Evolutionary conservation across 257 asterid species (phyloP), one percentile per base, ranked within the genome.

Genomic region (Plantago major): DNA sequence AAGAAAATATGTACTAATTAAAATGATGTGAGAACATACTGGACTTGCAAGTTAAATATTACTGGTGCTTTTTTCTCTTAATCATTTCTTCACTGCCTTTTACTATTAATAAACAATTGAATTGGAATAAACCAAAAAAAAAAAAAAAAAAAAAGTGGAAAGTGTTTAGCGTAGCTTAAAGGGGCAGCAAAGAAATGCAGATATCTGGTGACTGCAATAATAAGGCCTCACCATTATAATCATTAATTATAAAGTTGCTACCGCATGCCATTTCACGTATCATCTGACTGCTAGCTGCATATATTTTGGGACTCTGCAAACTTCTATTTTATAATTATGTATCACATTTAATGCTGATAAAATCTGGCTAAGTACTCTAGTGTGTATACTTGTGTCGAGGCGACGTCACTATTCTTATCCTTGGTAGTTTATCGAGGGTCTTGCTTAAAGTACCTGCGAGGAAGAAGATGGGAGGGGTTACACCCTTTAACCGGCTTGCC

Each of bases 201-300:
- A 63, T 22, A 57, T 47, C 26, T 33, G 40, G 43, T 58, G 74
- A 65, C 58, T 61, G 75, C 58, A 65, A 68, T 68, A 14, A 76
- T 68, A 71, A 46, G 37, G 55, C 16, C 46, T 33, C 49, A 58
- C n/a, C 70, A 68, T 76, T 45, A 53, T 53, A 14, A 47, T 47
- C 13, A 1, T 11, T 22, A 19, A 59, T 71, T 61, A 66, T 17
- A 52, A 63, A 65, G 55, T 62, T 70, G 65, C 71, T 62, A 67
- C 33, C 79, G 79, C 79, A 77, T 77, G 82, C 82, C 48, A 54
- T 26, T 33, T 33, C 16, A 47, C 9, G 62, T 65, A 62, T 64
- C 70, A 69, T 56, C 8, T 64, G 2, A 22, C 26, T 15, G n/a
- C n/a, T n/a, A n/a, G n/a, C n/a, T n/a, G n/a, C n/a, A n/a, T n/a